Evolutionary conservation across 164 flowering plant genomes (phyloP).

Genomic region (Chloranthus sessilifolius): DNA sequence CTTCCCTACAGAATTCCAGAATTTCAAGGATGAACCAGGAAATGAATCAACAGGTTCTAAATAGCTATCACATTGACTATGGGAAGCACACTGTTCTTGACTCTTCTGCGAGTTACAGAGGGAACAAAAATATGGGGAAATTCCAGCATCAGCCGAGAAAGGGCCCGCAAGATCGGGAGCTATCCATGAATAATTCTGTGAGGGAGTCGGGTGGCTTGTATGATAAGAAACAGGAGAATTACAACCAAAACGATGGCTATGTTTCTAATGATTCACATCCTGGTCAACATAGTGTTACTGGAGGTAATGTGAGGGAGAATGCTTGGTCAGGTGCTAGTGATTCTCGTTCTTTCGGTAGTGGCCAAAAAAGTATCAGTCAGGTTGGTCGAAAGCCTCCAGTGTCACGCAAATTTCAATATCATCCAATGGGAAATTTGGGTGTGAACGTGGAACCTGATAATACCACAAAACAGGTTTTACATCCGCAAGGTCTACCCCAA

Average conservation of each 20-base stretch:
- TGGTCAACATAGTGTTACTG: slow-evolving; percentile 19
- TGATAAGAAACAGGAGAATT: slow-evolving; percentile 21
- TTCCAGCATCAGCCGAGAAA: slow-evolving; percentile 20
- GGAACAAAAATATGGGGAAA: slow-evolving; percentile 19
- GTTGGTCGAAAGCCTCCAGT: slow-evolving; percentile 25
- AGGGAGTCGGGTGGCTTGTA: slow-evolving; percentile 23
- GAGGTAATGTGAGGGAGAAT: slow-evolving; percentile 27
- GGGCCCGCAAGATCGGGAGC: slow-evolving; percentile 12
- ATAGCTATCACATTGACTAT: slow-evolving; percentile 24
- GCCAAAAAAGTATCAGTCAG: slow-evolving; percentile 37
- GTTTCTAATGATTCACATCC: slow-evolving; percentile 29
- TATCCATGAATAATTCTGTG: slow-evolving; percentile 21
- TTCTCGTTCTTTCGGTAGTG: slow-evolving; percentile 25
- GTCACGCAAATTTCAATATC: slow-evolving; percentile 68
- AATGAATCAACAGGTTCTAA: slow-evolving; percentile 21
- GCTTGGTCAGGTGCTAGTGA: slow-evolving; percentile 28
- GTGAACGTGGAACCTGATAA: slow-evolving; percentile 40
- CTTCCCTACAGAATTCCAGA: slow-evolving; percentile 16
- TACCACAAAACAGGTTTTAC: slow-evolving; percentile 24
- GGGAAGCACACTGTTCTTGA: slow-evolving; percentile 19
- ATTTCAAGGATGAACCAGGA: slow-evolving; percentile 16
- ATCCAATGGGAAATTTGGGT: slow-evolving; percentile 84
- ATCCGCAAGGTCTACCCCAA: slow-evolving; percentile 28
- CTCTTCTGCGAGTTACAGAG: slow-evolving; percentile 19
- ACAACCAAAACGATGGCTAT: slow-evolving; percentile 30